Evolutionary conservation across 495 filamentous ascomycete species (phyloP), one percentile per base, ranked within the genome.

Genomic region (Lophiotrema nucula): DNA sequence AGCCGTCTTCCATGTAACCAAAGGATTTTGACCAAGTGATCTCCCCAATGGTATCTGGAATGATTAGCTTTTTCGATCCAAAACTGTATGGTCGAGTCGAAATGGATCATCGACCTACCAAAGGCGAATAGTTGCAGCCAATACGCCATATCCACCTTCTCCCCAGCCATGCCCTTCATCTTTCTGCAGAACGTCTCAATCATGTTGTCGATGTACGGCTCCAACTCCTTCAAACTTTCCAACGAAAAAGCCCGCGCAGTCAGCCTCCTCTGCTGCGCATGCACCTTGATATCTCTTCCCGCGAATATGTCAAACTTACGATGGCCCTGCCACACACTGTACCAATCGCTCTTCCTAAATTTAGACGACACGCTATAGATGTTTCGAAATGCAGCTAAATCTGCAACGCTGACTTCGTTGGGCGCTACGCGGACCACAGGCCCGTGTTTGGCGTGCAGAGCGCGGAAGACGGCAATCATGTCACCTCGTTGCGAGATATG

Each of bases 101-200:
- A 8, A 23, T 4, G 13, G 8, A 19, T n/a, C n/a, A n/a, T n/a
- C n/a, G 41, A 12, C 11, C 6, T 44, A 44, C 41, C 44, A 27
- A 47, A 47, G 4, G 44, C 44, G 44, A 47, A 47, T 10, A 47
- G 19, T 26, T 47, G 44, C 11, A 47, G 10, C 44, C 44, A 47
- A 10, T 27, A 12, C 10, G 5, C 44, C 44, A 47, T 47, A 18
- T 47, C 44, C 4, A 47, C 23, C 10, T 12, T 23, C 44, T 47
- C 11, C 4, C 23, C 44, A 47, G 18, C 18, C 6, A 6, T 4
- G 10, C 26, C 44, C 6, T 47, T 21, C 44, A 47, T 47, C 44
- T 47, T 47, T 12, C 18, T 11, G 13, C 11, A 23, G 44, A 47
- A 27, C 5, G 18, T 18, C 4, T 23, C 23, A 8, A 47, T 12